Evolutionary conservation across 805 yeast species (phyloP), one percentile per base, ranked within the genome.

Genomic region (Monosporozyma yasuniensis): DNA sequence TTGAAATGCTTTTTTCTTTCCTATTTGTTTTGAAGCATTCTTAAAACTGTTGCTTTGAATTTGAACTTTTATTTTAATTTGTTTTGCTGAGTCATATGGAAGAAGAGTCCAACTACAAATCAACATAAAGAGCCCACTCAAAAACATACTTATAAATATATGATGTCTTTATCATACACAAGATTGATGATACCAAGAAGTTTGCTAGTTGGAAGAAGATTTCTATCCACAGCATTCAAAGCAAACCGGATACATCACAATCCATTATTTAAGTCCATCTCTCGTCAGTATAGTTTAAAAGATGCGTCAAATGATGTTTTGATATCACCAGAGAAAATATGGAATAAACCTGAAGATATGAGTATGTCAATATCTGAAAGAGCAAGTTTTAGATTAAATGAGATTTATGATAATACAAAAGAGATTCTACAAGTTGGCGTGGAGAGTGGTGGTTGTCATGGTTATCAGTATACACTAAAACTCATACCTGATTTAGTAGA

Each of bases 381-480:
- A 19, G 70, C 70, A 3, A 56, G 59, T 3, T 54, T 50, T 1
- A 52, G 70, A 47, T 47, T 66, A 28, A 52, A 52, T 1, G 54
- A 58, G 25, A 66, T 66, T 4, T 58, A 58, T 42, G 50, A 53
- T 19, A 59, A 54, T 5, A 53, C 59, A 19, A 54, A 54, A 28
- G 68, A 64, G 43, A 87, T 88, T 0, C 70, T 91, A 18, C 72
- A 84, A 47, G 79, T 91, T 3, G 70, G 74, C 11, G 97, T 93
- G 9, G 96, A 89, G 58, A 84, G 95, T 61, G 99, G 99, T 9
- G 99, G 99, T 1, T 93, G 99, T 65, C 99, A 93, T 66, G 99
- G 99, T 18, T 93, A 87, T 68, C 98, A 93, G 67, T 93, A 93
- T 63, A 77, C 84, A 55, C 71, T 93, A 60, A 76, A 80, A 48